Base-by-base conservation (phyloP, 495 filamentous ascomycete genomes). In the Tetracladium marchalianum region DNA sequence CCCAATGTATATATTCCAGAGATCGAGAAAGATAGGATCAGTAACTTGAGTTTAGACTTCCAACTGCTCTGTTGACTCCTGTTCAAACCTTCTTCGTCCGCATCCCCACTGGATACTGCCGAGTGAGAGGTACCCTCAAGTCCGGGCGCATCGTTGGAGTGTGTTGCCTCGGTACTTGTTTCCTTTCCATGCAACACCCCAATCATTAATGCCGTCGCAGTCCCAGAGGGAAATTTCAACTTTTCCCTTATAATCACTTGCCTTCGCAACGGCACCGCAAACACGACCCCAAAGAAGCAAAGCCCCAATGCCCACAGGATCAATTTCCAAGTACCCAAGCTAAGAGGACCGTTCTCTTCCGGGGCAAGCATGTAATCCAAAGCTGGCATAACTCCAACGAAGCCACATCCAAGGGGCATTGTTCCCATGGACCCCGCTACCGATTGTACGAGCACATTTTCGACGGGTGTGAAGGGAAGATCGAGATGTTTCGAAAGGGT, bases 371-470 rank as follows among this genome's bases (percentile, higher is more conserved):
- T 64, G 51, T 81, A 95, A 53, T 95, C 83, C 70, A 99, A 69
- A 1, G 93, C 93, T 11, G 93, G 93, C 45, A 95, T 82, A 17
- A 76, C 87, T 4, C 87, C 92, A 8, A 98, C 90, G 59, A 97
- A 96, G 1, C 92, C 92, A 55, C 92, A 95, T 0, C 89, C 90
- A 17, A 99, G 63, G 5, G 93, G 93, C 92, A 97, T 97, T 4
- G 90, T 95, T 0, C 92, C 93, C 60, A 96, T 90, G 17, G 85
- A 82, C 9, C 90, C 90, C 0, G 93, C 92, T 35, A 99, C 90
- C 4, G 89, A 95, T 67, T 97, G 93, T 5, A 99, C 89, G 24
- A 99, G 74, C 7, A 98, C 93, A 62, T 99, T 99, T 65, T 99
- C 93, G 22, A 96, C 86, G 0, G 90, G 89, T 5, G 84, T 85